Base-by-base conservation (phyloP, 129 eudicot species). In the Helianthus tuberosus region DNA sequence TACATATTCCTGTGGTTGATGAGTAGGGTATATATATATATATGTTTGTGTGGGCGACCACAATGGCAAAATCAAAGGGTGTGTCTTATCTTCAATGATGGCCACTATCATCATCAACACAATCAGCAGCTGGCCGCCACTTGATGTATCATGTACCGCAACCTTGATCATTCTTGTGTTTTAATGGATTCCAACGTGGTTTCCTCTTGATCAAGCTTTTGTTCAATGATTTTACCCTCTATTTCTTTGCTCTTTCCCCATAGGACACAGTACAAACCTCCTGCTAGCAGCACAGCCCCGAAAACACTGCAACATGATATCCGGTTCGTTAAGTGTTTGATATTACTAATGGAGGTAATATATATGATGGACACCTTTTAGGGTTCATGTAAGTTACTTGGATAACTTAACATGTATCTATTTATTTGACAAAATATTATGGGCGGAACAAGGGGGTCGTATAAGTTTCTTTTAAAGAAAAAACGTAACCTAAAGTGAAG, bases 191-290 rank as follows among this genome's bases (percentile, higher is more conserved):
- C 79, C 79, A 86, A 63, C 75, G 72, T 68, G 46, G 69, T 68
- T 82, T 84, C 87, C 65, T 77, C 80, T 32, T 63, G 50, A 68
- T 57, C 77, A 15, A 17, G 64, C 20, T 75, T 79, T 38, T 47
- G 63, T 67, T 82, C 78, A 61, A 4, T 73, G 20, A 59, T 68
- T 71, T 77, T 82, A 27, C 53, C 5, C 43, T 82, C 68, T 9
- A 68, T 52, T 68, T 89, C 96, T 64, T 71, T 84, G 11, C 74
- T 82, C 81, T 84, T 89, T 50, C 89, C 96, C 96, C 96, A 89
- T 7, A 89, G 60, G 23, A 89, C 87, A 57, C 81, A 59, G 35
- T 86, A 89, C 17, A 89, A 66, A 1, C 96, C 96, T 39, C 83
- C 87, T 2, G 79, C 83, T 62, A 89, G 84, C 67, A 89, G 80